Evolutionary conservation across 202 grass and related monocot genomes (phyloP).

Genomic region (Tripidium arundinaceum): DNA sequence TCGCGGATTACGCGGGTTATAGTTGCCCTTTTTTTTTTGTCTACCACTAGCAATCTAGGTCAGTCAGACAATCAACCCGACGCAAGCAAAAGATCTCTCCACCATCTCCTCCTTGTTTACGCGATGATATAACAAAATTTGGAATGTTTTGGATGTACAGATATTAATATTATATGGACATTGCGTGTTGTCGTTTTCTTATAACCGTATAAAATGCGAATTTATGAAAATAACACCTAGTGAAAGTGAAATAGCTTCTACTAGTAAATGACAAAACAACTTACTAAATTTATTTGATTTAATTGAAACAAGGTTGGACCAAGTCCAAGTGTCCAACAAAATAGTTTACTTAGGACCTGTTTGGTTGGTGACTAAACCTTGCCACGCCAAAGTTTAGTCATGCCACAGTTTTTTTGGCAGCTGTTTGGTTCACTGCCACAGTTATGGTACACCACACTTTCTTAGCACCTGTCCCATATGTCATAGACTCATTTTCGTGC

Average conservation of each 20-base stretch:
- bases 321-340: no score
- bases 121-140: neutral
- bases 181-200: neutral
- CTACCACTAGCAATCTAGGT: neutral
- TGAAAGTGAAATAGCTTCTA: neutral
- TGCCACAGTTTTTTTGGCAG: no score
- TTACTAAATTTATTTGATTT: no score
- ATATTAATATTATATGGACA: neutral
- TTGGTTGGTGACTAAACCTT: no score
- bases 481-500: no score
- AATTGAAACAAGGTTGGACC: no score
- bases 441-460: no score
- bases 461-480: no score
- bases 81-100: constrained; percentile 6
- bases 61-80: neutral
- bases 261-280: no score
- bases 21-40: neutral
- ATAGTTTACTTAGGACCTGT: no score
- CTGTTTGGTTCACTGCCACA: no score
- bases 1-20: neutral
- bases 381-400: no score
- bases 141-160: neutral
- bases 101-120: neutral
- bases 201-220: neutral
- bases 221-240: neutral